Evolutionary conservation across 768 basidiomycete genomes (phyloP), one percentile per base, ranked within the genome.

Genomic region (Crassisporium funariophilum): DNA sequence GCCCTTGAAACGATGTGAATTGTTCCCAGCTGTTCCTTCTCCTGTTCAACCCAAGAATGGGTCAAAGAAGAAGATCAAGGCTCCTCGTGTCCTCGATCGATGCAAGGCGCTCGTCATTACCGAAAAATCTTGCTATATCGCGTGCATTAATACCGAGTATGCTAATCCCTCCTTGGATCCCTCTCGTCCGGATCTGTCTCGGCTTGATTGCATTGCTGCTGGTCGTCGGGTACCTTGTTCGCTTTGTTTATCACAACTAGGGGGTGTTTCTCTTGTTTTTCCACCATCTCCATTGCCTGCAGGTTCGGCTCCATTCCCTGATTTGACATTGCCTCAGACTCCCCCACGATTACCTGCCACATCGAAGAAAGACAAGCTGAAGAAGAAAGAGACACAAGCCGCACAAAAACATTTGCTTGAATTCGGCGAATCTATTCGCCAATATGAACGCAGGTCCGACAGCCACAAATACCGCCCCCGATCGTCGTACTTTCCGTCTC

Each of bases 41-140:
- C 15, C 36, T 4, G 36, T 8, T 37, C 36, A 3, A 37, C 36
- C 2, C 36, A 3, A 37, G 29, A 22, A 19, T 22, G 23, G n/a
- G 2, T 47, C 46, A 31, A 47, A 47, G 27, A 46, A 37, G 13
- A 40, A 31, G n/a, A n/a, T n/a, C 29, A 13, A 41, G 19, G 8
- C 34, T 9, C 34, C 48, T 15, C 17, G 10, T 3, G 24, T 49
- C 2, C 24, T 49, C n/a, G 48, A 43, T 35, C 43, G 34, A 31
- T 44, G 35, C 8, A 44, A 49, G 37, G 48, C 41, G 8, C 41
- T 49, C 4, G 47, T 49, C 9, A 49, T 49, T 12, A 21, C 35
- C 3, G 48, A 49, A 33, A 38, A 44, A n/a, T 17, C 1, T 8
- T 49, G 48, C 25, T 37, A 44, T 9, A 49, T 49, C 23, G 48